A percentile compares a stretch with the other conserved stretches of the same genome.
Evolutionary conservation across 768 basidiomycete species (phyloP).

Genomic region (Kwoniella shandongensis): DNA sequence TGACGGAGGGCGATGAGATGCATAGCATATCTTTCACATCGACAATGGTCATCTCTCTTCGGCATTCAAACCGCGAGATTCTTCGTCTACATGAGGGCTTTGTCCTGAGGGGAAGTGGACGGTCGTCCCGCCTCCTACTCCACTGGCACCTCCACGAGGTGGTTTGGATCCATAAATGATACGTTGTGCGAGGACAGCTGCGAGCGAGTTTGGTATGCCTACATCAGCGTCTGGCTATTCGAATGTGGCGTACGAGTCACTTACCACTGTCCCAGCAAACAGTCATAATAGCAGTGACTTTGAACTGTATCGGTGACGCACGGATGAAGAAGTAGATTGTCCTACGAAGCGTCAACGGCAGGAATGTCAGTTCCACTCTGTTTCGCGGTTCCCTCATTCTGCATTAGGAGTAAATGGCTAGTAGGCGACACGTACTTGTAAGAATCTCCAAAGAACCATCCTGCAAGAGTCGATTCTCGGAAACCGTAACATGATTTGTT

Average conservation of each 20-base stretch:
- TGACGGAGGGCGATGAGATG: slow-evolving; percentile 14
- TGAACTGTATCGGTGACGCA: slow-evolving; percentile 48
- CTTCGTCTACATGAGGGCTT: neutral
- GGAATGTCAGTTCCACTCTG: slow-evolving; percentile 6
- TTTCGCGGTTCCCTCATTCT: neutral
- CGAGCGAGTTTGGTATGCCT: too few species aligned
- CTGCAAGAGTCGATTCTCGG: slow-evolving; percentile 46
- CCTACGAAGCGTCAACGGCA: slow-evolving; percentile 17
- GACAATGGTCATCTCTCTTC: slow-evolving; percentile 8
- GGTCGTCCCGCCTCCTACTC: neutral
- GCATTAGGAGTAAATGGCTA: neutral
- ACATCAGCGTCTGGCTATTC: too few species aligned
- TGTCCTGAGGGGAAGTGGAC: neutral
- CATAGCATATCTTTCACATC: slow-evolving; percentile 11
- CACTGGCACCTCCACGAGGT: slow-evolving; percentile 8
- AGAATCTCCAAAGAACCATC: slow-evolving; percentile 51
- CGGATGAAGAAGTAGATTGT: slow-evolving; percentile 51
- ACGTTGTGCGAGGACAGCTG: slow-evolving; percentile 43
- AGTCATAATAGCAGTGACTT: slow-evolving; percentile 49
- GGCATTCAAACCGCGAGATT: slow-evolving; percentile 9
- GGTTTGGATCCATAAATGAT: slow-evolving; percentile 39
- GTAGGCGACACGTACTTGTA: slow-evolving; percentile 42
- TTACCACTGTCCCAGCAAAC: slow-evolving; percentile 48
- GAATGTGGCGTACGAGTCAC: too few species aligned
- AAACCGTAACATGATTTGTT: slow-evolving; percentile 51